Conservation (phyloP, 78 protist genomes). For the Dictyostelium citrinum region DNA sequence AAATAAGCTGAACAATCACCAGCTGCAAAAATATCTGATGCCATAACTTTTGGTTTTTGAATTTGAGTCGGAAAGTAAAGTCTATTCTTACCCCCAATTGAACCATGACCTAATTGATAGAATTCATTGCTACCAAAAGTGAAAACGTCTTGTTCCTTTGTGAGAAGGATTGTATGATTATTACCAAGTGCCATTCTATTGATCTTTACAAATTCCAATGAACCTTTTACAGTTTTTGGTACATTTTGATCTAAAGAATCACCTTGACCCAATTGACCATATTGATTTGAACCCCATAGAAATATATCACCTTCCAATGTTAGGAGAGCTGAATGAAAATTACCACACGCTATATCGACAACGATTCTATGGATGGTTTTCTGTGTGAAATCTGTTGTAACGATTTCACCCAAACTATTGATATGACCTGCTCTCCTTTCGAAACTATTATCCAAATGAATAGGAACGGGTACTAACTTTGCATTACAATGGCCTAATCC, state of each 20-base stretch:
- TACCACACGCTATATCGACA: conserved; percentile 23
- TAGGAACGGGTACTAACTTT: conserved; percentile 29
- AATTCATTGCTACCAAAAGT: conserved; percentile 15
- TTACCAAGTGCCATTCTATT: conserved; percentile 28
- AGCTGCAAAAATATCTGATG: conserved; percentile 56
- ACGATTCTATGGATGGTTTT: background rate
- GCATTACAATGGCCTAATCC: conserved; percentile 46
- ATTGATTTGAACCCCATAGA: conserved; percentile 45
- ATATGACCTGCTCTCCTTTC: background rate
- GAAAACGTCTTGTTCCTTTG: background rate
- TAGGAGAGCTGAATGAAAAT: conserved; percentile 30
- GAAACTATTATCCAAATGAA: background rate
- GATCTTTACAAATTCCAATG: background rate
- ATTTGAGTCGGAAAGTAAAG: conserved; percentile 25
- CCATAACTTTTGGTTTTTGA: conserved; percentile 27
- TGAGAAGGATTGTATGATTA: conserved; percentile 1
- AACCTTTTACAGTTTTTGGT: conserved; percentile 22
- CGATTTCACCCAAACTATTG: background rate
- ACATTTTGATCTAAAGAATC: background rate
- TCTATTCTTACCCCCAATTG: background rate
- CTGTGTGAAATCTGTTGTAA: background rate
- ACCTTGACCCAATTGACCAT: conserved; percentile 72
- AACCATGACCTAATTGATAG: conserved; percentile 12
- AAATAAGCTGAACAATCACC: conserved; percentile 67
- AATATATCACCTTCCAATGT: conserved; percentile 33